A percentile compares a stretch with the other conserved stretches of the same genome.
phyloP scores from a whole-genome alignment of 2,329 filamentous ascomycete genomes.

The Hymenoscyphus repandus region DNA sequence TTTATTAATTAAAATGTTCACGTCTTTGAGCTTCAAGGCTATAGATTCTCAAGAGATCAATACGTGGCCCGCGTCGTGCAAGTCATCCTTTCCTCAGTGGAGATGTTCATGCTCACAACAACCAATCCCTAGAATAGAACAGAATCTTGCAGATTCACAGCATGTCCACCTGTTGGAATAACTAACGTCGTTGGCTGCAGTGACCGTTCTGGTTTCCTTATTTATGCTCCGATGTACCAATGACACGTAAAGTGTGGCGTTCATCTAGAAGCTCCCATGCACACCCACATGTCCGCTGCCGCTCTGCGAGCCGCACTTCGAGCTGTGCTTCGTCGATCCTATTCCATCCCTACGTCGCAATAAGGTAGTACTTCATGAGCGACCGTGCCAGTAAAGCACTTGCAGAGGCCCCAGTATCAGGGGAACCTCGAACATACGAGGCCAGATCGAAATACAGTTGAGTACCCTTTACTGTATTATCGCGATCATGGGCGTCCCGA shows the following conservation, averaged over 20 bases:
- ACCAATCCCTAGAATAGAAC: too few species aligned
- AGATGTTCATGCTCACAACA: too few species aligned
- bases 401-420: neutral
- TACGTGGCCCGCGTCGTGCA: too few species aligned
- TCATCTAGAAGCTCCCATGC: conserved; percentile 1
- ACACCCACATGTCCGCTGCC: neutral
- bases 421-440: conserved; percentile 7
- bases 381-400: neutral
- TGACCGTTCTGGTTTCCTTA: neutral
- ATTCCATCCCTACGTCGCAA: too few species aligned
- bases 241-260: neutral
- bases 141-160: too few species aligned
- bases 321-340: neutral
- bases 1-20: too few species aligned
- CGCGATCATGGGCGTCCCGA: conserved; percentile 22
- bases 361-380: neutral
- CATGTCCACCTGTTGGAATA: too few species aligned
- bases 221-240: neutral
- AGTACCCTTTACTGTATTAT: conserved; percentile 25
- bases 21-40: too few species aligned
- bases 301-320: neutral
- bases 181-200: too few species aligned
- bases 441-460: conserved; percentile 5
- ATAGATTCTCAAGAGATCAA: too few species aligned
- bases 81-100: too few species aligned